Evolutionary conservation across 1,284 basidiomycete genomes (phyloP).

Genomic region (Sporisorium iseilematis-ciliati): DNA sequence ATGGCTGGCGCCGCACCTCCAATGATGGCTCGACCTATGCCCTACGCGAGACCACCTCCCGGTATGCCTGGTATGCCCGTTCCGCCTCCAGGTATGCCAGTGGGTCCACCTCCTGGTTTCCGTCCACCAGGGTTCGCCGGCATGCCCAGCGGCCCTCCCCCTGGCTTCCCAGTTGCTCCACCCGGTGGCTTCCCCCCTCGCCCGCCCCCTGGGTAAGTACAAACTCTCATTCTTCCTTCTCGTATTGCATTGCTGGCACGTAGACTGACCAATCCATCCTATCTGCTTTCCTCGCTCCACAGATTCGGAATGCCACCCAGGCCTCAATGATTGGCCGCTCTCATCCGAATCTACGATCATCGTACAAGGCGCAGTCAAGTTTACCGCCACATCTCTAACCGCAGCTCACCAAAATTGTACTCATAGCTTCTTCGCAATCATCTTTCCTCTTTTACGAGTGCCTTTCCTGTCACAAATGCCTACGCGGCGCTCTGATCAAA

Average conservation of each 20-base stretch:
- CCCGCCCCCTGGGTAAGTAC: slow-evolving; percentile 44
- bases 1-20: slow-evolving; percentile 72
- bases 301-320: slow-evolving; percentile 52
- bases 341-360: neutral
- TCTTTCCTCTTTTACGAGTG: too few species aligned
- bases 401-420: slow-evolving; percentile 16
- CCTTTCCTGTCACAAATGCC: neutral
- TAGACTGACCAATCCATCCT: neutral
- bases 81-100: slow-evolving; percentile 68
- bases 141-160: slow-evolving; percentile 44
- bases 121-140: slow-evolving; percentile 60
- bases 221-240: too few species aligned
- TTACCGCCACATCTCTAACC: too few species aligned
- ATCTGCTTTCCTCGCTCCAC: neutral
- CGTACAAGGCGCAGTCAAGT: neutral
- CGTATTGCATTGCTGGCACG: too few species aligned
- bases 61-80: slow-evolving; percentile 78
- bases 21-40: slow-evolving; percentile 49
- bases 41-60: slow-evolving; percentile 72
- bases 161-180: slow-evolving; percentile 40
- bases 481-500: neutral
- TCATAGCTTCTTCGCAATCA: slow-evolving; percentile 12
- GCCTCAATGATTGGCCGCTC: slow-evolving; percentile 30
- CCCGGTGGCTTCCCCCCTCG: slow-evolving; percentile 43
- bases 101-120: slow-evolving; percentile 63